Percentiles rank a stretch among this genome's conserved stretches.
These are phyloP conservation scores for Apiospora hydei DNA, from an alignment of 2,329 filamentous ascomycete species.

Conservation along the genomic window DNA sequence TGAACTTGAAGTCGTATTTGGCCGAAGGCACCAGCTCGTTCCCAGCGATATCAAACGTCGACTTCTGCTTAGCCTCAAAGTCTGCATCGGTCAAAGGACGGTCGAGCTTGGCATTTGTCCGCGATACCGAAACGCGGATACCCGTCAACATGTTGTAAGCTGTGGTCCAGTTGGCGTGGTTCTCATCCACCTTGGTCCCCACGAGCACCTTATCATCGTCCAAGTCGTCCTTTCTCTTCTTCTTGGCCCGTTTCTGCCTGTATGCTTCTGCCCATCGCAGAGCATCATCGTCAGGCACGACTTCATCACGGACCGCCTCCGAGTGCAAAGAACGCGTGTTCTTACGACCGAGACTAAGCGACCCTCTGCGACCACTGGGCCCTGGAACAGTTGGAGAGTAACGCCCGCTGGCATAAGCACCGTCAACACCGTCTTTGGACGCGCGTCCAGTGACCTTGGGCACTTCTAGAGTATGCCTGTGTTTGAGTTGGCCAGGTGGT, in stretches of 20 bases:
- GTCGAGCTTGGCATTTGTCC: constrained; percentile 96
- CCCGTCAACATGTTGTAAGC: constrained; percentile 99
- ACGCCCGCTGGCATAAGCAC: constrained; percentile 74
- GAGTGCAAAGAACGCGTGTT: constrained; percentile 87
- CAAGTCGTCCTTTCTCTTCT: constrained; percentile 83
- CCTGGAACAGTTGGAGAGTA: constrained; percentile 74
- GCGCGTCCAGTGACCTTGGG: constrained; percentile 73
- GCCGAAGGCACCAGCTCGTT: constrained; percentile 97
- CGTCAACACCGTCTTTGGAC: constrained; percentile 77
- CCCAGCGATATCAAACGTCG: constrained; percentile 97
- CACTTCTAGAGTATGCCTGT: constrained; percentile 89
- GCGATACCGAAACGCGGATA: constrained; percentile 94
- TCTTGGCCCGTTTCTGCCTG: constrained; percentile 88
- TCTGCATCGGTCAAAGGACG: constrained; percentile 88
- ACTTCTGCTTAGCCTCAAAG: constrained; percentile 95
- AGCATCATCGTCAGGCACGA: constrained; percentile 88
- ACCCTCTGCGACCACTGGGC: constrained; percentile 71
- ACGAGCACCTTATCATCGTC: constrained; percentile 95
- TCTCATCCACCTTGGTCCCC: constrained; percentile 96
- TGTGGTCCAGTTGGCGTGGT: constrained; percentile 95
- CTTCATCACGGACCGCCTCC: constrained; percentile 83
- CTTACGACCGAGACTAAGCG: constrained; percentile 81
- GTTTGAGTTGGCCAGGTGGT: constrained; percentile 69
- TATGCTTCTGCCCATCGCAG: constrained; percentile 92
- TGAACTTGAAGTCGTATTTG: constrained; percentile 99